A percentile compares a stretch with the other conserved stretches of the same genome.
phyloP scores from a whole-genome alignment of 257 asterid genomes.

The Coffea canephora region DNA sequence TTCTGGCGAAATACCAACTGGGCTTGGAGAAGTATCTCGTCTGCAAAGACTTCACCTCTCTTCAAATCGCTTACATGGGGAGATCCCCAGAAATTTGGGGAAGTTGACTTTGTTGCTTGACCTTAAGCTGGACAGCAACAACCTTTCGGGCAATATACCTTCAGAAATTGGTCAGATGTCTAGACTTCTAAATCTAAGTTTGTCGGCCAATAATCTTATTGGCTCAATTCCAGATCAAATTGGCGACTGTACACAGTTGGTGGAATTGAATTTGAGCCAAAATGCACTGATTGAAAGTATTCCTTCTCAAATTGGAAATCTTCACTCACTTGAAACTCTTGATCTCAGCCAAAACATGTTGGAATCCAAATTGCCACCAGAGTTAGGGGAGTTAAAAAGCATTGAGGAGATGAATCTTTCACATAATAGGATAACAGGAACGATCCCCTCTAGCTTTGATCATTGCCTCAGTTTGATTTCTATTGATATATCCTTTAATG shows the following conservation, averaged over 20 bases:
- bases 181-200: constrained; percentile 15
- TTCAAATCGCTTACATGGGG: constrained; percentile 24
- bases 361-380: constrained; percentile 26
- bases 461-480: constrained; percentile 20
- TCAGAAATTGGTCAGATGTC: constrained; percentile 13
- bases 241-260: constrained; percentile 21
- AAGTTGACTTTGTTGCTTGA: constrained; percentile 18
- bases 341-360: constrained; percentile 35
- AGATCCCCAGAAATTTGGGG: constrained; percentile 26
- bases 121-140: constrained; percentile 24
- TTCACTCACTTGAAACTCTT: constrained; percentile 20
- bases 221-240: constrained; percentile 35
- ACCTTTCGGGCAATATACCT: constrained; percentile 28
- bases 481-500: constrained; percentile 35
- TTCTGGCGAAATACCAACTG: constrained; percentile 25
- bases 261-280: constrained; percentile 26
- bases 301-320: constrained; percentile 30
- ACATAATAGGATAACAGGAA: constrained; percentile 33
- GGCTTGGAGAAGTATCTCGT: constrained; percentile 20
- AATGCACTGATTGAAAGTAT: constrained; percentile 19
- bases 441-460: constrained; percentile 23
- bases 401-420: constrained; percentile 31
- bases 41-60: constrained; percentile 27
- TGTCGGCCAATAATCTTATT: constrained; percentile 23
- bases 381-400: constrained; percentile 9